phyloP scores from a whole-genome alignment of 345 rosid genomes.

The Camelina sativa region DNA sequence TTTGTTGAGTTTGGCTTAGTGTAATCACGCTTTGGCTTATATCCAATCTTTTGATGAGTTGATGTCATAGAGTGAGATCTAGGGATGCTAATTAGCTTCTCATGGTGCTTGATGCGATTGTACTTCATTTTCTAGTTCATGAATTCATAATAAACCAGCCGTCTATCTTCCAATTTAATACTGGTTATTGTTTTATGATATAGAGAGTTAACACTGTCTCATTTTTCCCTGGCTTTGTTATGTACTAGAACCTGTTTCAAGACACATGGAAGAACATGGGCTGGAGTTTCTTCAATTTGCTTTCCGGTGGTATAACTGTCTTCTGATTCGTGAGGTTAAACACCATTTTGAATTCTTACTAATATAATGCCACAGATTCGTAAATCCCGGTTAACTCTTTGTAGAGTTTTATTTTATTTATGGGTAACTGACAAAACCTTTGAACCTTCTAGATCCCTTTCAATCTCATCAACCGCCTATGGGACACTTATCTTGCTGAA shows the following conservation, averaged over 20 bases:
- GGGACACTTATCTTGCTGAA: conserved; percentile 99
- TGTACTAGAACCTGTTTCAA: conserved; percentile 86
- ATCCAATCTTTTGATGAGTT: background rate
- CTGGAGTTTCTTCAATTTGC: conserved; percentile 98
- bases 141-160: background rate
- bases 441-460: conserved; percentile 74
- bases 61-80: conserved; percentile 2
- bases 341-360: background rate
- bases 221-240: conserved; percentile 20
- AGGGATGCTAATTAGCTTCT: conserved; percentile 4
- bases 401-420: background rate
- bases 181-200: background rate
- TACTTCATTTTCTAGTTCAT: conserved; percentile 30
- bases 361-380: conserved; percentile 11
- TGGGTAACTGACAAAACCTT: conserved; percentile 27
- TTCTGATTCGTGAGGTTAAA: conserved; percentile 89
- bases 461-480: conserved; percentile 80
- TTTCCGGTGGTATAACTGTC: conserved; percentile 99
- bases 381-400: background rate
- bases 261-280: conserved; percentile 96
- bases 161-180: conserved; percentile 1
- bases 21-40: background rate
- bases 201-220: conserved; percentile 28
- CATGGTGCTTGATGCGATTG: background rate
- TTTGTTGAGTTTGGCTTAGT: background rate